Percentiles rank a stretch among this genome's conserved stretches.
Evolutionary conservation across 1,139 yeast species (phyloP).

Genomic region (Yamadazyma dendronema): DNA sequence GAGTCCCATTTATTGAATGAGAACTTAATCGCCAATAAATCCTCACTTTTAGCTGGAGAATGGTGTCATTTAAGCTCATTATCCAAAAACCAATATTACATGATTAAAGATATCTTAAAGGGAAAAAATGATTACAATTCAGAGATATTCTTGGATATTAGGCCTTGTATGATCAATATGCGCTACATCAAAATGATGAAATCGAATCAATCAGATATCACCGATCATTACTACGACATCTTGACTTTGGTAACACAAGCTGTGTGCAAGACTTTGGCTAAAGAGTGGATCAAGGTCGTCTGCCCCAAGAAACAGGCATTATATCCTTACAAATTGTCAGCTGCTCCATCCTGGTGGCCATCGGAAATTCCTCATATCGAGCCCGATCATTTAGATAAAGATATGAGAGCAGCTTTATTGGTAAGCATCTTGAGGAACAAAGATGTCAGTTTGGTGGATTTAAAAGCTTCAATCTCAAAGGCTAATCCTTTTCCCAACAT

Average conservation of each 20-base stretch:
- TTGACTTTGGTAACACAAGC: constrained; percentile 36
- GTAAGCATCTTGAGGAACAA: constrained; percentile 37
- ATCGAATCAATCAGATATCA: constrained; percentile 1
- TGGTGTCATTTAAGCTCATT: constrained; percentile 2
- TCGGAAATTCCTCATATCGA: constrained; percentile 55
- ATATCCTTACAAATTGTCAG: constrained; percentile 58
- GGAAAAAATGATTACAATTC: constrained; percentile 6
- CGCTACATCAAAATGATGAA: constrained; percentile 6
- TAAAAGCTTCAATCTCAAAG: constrained; percentile 17
- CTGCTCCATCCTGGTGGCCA: constrained; percentile 78
- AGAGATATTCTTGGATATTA: constrained; percentile 14
- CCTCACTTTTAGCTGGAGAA: no score
- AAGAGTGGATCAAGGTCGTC: constrained; percentile 62
- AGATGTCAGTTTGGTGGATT: constrained; percentile 20
- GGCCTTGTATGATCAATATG: constrained; percentile 10
- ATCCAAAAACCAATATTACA: constrained; percentile 11
- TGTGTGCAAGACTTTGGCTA: constrained; percentile 61
- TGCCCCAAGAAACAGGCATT: constrained; percentile 69
- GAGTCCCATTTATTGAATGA: no score
- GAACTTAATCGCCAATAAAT: no score
- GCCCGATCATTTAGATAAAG: constrained; percentile 69
- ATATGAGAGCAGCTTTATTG: constrained; percentile 51
- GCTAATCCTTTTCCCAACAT: constrained; percentile 1
- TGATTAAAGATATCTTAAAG: constrained; percentile 12
- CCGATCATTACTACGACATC: constrained; percentile 17